A percentile compares a stretch with the other conserved stretches of the same genome.
Conservation (phyloP, 2,329 filamentous ascomycete species). For the Aspergillus alliaceus region DNA sequence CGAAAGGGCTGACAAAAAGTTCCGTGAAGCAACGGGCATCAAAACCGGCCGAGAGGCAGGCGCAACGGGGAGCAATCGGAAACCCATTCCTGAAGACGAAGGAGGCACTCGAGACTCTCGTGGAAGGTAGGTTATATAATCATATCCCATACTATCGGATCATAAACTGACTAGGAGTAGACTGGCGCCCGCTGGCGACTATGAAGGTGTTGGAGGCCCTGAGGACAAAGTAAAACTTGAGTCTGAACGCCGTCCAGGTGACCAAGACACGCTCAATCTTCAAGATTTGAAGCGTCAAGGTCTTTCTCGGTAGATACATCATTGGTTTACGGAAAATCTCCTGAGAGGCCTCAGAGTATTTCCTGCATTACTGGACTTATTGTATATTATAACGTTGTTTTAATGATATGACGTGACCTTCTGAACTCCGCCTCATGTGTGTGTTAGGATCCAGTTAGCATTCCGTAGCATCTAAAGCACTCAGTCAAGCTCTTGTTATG, state of each 20-base stretch:
- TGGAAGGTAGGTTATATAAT: conserved; percentile 30
- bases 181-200: conserved; percentile 37
- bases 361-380: background rate
- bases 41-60: conserved; percentile 37
- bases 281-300: conserved; percentile 26
- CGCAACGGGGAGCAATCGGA: conserved; percentile 38
- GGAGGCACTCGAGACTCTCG: conserved; percentile 41
- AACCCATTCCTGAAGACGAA: conserved; percentile 42
- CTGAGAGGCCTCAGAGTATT: background rate
- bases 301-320: conserved; percentile 14
- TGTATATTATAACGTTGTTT: background rate
- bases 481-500: too few relatives aligned
- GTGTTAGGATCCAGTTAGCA: too few relatives aligned
- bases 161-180: conserved; percentile 17
- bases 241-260: conserved; percentile 26
- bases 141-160: background rate
- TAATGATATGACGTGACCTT: too few relatives aligned
- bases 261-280: conserved; percentile 26
- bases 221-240: conserved; percentile 34
- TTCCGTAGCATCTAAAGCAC: too few relatives aligned
- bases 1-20: conserved; percentile 38
- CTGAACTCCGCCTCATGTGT: too few relatives aligned
- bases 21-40: conserved; percentile 34
- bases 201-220: conserved; percentile 35
- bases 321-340: background rate